Evolutionary conservation across 2,329 filamentous ascomycete species (phyloP), one percentile per base, ranked within the genome.

Genomic region (Ilyonectria robusta): DNA sequence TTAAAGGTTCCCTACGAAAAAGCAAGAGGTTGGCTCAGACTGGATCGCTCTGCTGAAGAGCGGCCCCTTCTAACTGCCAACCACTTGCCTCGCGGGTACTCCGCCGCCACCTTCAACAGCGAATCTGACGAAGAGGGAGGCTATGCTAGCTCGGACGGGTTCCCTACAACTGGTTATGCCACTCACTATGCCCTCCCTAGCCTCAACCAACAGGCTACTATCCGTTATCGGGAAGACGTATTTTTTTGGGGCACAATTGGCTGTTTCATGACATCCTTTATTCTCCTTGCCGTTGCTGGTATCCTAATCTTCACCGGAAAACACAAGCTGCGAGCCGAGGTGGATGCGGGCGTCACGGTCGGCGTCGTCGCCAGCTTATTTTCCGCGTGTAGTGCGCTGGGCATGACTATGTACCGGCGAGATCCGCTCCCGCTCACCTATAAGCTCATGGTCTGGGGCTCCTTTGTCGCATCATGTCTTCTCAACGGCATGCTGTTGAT

Each of bases 301-400:
- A 84, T 92, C 10, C 86, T 96, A 42, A 88, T 93, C 35, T 81
- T 84, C 15, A 93, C 93, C 1, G 93, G 92, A 9, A 86, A 88
- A 53, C 91, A 89, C 76, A 92, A 88, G 77, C 84, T 92, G 70
- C 85, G 87, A 5, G 84, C 89, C n/a, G 89, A 93, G 78, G 93
- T 95, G 4, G 92, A 95, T 73, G 88, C 88, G 0, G 93, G 91
- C 9, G 91, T 93, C 2, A 85, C 93, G 1, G 84, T 93, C 46
- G 93, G 92, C 10, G 89, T 92, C 17, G 85, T 93, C 35, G 84
- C 88, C 33, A 93, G 91, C 69, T 78, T 94, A 46, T 85, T 90
- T 66, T 90, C 90, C 73, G 89, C 88, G 0, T 88, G 89, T 53
- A 82, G 87, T 13, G 92, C 86, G 1, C 83, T 93, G 7, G 88